Base-by-base conservation (phyloP, 2,329 filamentous ascomycete species). In the Neodidymelliopsis sp. region DNA sequence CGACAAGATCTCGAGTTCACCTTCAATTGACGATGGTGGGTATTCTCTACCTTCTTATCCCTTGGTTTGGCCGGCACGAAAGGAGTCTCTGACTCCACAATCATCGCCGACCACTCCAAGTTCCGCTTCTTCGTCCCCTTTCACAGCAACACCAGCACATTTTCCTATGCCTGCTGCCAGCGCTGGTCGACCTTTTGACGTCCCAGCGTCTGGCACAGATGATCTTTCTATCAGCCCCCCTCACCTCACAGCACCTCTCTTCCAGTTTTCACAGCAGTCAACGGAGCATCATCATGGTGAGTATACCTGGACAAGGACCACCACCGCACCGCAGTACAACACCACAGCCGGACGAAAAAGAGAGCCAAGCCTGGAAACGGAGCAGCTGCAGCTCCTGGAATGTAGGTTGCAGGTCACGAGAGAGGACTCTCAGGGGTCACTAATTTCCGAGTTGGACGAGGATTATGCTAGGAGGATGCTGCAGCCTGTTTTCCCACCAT, bases 11-110 rank as follows among this genome's bases (percentile, higher is more conserved):
- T 97, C 93, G 66, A 97, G 92, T 75, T 97, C 93, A 66, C 94
- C 94, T 70, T 97, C 93, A 65, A 99, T 99, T 75, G 91, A 96
- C 81, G 93, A 97, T 88, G 93, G 93, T 99, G 86, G 83, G 91
- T 94, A 79, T 77, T 75, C 74, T 76, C 66, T 72, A 60, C 67
- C 70, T 69, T 69, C 49, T 60, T 57, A 59, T 51, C 56, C 65
- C 40, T 36, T 49, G 37, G 15, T 24, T 38, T 78, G 76, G 75
- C 75, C 75, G 56, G 54, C 57, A 44, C 74, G 76, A 56, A 67
- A 62, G 50, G 70, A 73, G 59, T 80, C 75, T 57, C 56, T 77
- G 63, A 72, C 72, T 57, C 71, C 69, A 25, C 40, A 53, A 40
- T 66, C 57, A 65, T 67, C 60, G 58, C 72, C 69, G 29, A 30